Percentiles rank a stretch among this genome's conserved stretches.
Conservation (phyloP, 352 stramenopile species). For the Peronospora belbahrii region DNA sequence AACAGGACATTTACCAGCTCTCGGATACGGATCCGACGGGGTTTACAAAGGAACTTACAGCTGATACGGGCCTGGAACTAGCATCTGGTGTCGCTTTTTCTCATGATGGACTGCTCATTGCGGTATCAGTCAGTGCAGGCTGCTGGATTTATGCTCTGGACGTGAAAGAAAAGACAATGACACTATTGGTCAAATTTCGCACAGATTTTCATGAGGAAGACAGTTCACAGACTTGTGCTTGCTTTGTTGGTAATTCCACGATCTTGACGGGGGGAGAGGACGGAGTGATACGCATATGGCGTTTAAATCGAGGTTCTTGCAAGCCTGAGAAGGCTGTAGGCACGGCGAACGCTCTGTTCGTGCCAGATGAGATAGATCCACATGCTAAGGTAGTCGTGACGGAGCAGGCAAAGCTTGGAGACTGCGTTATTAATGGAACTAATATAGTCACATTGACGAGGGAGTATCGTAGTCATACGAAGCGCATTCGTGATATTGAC, state of each 20-base stretch:
- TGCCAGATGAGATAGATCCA: slow-evolving; percentile 14
- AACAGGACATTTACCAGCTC: slow-evolving; percentile 76
- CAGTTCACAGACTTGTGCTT: slow-evolving; percentile 62
- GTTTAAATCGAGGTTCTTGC: slow-evolving; percentile 43
- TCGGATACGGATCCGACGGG: slow-evolving; percentile 52
- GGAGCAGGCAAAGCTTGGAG: slow-evolving; percentile 45
- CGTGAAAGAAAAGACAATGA: slow-evolving; percentile 44
- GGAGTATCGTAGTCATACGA: slow-evolving; percentile 69
- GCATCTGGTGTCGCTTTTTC: slow-evolving; percentile 73
- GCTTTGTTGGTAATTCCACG: slow-evolving; percentile 73
- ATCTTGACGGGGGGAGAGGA: slow-evolving; percentile 81
- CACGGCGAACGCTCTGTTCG: slow-evolving; percentile 32
- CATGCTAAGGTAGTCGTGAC: slow-evolving; percentile 15
- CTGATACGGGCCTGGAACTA: slow-evolving; percentile 61
- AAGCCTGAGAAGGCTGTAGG: slow-evolving; percentile 34
- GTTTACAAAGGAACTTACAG: slow-evolving; percentile 61
- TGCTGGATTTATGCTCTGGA: slow-evolving; percentile 79
- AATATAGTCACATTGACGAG: slow-evolving; percentile 58
- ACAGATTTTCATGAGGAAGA: slow-evolving; percentile 72
- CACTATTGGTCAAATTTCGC: slow-evolving; percentile 69
- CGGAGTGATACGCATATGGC: slow-evolving; percentile 69
- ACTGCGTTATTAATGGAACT: slow-evolving; percentile 39
- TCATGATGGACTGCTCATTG: slow-evolving; percentile 60
- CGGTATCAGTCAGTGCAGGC: slow-evolving; percentile 60
- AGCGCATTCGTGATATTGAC: slow-evolving; percentile 76